phyloP scores from a whole-genome alignment of 768 basidiomycete genomes.

The Tricholoma hemisulphureum region DNA sequence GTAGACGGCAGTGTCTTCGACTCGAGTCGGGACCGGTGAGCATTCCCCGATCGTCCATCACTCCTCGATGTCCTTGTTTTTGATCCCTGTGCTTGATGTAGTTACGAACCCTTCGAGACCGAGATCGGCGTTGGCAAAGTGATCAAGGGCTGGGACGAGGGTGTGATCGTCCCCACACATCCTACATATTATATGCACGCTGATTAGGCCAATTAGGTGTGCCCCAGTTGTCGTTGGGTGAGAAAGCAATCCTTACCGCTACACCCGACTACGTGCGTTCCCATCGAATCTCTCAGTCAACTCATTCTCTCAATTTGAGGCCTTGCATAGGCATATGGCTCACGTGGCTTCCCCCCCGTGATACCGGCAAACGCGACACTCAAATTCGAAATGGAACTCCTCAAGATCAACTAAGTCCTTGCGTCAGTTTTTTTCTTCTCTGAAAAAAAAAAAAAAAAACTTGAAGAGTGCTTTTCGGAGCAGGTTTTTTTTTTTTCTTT shows the following conservation, averaged over 20 bases:
- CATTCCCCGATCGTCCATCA: constrained; percentile 14
- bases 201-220: constrained; percentile 53
- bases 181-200: too few species aligned
- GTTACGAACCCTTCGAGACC: constrained; percentile 60
- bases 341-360: constrained; percentile 71
- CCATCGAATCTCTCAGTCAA: not conserved
- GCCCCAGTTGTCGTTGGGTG: constrained; percentile 68
- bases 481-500: too few species aligned
- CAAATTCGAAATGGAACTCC: constrained; percentile 80
- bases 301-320: constrained; percentile 6
- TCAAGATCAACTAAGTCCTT: constrained; percentile 63
- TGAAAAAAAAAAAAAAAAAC: too few species aligned
- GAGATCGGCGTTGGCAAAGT: constrained; percentile 79
- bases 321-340: constrained; percentile 72
- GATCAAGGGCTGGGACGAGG: constrained; percentile 91
- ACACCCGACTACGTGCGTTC: constrained; percentile 75
- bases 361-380: constrained; percentile 77
- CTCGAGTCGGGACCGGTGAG: constrained; percentile 74
- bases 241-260: constrained; percentile 66
- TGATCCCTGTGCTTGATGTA: too few species aligned
- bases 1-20: constrained; percentile 65
- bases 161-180: constrained; percentile 41
- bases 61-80: constrained; percentile 12
- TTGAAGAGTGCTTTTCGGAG: too few species aligned
- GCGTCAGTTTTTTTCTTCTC: too few species aligned